Evolutionary conservation across 2,329 filamentous ascomycete species (phyloP).

Genomic region (Dryadomyces quercus-mongolicae): DNA sequence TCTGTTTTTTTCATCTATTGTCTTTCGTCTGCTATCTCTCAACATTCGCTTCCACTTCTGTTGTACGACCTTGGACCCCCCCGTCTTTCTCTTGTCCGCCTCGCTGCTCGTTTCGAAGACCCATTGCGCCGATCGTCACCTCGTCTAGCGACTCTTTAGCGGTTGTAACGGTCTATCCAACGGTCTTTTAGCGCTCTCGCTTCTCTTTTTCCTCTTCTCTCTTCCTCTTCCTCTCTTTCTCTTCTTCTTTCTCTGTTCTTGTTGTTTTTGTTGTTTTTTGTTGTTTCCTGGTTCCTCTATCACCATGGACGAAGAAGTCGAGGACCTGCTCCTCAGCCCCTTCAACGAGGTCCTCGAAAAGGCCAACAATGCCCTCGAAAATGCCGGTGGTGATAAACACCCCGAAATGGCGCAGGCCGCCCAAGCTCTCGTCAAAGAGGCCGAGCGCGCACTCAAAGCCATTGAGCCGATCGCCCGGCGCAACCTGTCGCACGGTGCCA

Average conservation of each 20-base stretch:
- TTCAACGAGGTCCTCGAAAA: slow-evolving; percentile 42
- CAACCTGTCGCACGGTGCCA: slow-evolving; percentile 33
- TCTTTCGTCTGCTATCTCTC: too few relatives aligned
- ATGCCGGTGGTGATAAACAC: slow-evolving; percentile 27
- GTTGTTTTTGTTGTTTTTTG: background rate
- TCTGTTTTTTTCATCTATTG: too few relatives aligned
- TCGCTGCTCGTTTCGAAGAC: too few relatives aligned
- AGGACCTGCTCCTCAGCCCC: slow-evolving; percentile 33
- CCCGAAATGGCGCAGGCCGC: slow-evolving; percentile 38
- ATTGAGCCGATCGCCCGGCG: slow-evolving; percentile 39
- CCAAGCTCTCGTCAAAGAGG: slow-evolving; percentile 22
- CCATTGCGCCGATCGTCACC: too few relatives aligned
- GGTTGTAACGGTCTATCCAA: too few relatives aligned
- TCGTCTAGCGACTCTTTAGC: too few relatives aligned
- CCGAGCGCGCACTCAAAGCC: slow-evolving; percentile 26
- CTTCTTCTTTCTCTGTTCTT: background rate
- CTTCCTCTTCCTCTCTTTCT: background rate
- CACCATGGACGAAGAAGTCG: slow-evolving; percentile 14
- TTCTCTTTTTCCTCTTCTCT: background rate
- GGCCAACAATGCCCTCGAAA: slow-evolving; percentile 31
- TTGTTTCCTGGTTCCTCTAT: background rate
- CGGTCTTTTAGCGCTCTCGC: too few relatives aligned
- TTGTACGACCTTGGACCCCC: too few relatives aligned
- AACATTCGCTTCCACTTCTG: too few relatives aligned
- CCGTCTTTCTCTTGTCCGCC: too few relatives aligned